Base-by-base conservation (phyloP, 2,329 filamentous ascomycete genomes). In the Geosmithia putterillii region DNA sequence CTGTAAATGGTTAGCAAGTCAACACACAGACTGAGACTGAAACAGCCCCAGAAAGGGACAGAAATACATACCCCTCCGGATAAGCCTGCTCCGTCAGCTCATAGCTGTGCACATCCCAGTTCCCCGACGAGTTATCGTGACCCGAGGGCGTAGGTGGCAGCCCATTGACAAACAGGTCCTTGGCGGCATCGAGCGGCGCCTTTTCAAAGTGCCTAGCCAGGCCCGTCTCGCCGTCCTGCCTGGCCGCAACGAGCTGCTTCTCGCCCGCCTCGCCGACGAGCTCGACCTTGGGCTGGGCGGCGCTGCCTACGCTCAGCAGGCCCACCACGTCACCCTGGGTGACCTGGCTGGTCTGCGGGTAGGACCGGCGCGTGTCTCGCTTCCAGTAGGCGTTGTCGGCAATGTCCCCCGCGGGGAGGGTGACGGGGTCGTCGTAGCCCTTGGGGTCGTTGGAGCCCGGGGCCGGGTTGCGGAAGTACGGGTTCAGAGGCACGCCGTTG, bases 401-500 rank as follows among this genome's bases (percentile, higher is more conserved):
- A 40, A 66, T 65, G 50, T 67, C 64, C 46, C 57, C 63, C 6
- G 64, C 64, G 34, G 64, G 64, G 71, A 95, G 9, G 84, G 92
- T 41, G 41, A 67, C 62, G 47, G 64, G 63, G 52, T 66, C 64
- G 47, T 60, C 46, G 57, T 62, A 57, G 50, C 56, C 43, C 51
- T 58, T 28, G 51, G 66, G 54, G 61, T 68, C 48, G 54, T 61
- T 51, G 56, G 59, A 41, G 54, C 70, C 64, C 36, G 63, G 62
- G 0, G 89, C 67, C 47, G 92, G 92, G 66, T 86, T 83, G 54
- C 92, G 89, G 76, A 77, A 95, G 70, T 89, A 82, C 36, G 88
- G 81, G 74, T 96, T 96, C 56, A 98, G 70, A 40, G 92, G 92
- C 18, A 98, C 71, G 63, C 92, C 92, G 56, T 83, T 88, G 52